Evolutionary conservation across 805 yeast species (phyloP).

Genomic region (Candida loeiensis): DNA sequence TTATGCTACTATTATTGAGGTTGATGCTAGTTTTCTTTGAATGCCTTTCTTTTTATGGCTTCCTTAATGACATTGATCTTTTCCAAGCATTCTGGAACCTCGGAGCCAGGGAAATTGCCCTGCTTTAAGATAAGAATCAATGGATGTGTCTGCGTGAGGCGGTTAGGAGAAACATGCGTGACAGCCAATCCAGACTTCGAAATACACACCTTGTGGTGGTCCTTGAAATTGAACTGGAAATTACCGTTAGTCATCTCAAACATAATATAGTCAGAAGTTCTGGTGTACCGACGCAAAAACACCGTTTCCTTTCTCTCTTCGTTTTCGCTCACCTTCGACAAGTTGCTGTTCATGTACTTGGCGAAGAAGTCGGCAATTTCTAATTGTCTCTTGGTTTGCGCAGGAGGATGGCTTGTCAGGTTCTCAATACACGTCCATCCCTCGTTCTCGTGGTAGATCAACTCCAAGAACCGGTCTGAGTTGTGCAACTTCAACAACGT

Average conservation of each 20-base stretch:
- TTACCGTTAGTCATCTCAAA: constrained; percentile 91
- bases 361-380: constrained; percentile 87
- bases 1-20: not conserved
- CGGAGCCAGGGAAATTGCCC: constrained; percentile 39
- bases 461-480: constrained; percentile 63
- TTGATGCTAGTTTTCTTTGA: constrained; percentile 15
- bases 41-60: constrained; percentile 49
- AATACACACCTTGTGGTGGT: constrained; percentile 84
- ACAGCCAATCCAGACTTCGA: constrained; percentile 72
- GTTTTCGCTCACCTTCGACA: constrained; percentile 73
- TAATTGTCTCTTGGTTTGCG: constrained; percentile 61
- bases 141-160: constrained; percentile 66
- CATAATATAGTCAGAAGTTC: constrained; percentile 80
- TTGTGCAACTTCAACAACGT: constrained; percentile 71
- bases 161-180: constrained; percentile 77
- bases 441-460: constrained; percentile 42
- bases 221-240: constrained; percentile 91
- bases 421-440: constrained; percentile 48
- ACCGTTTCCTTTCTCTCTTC: constrained; percentile 63
- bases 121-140: constrained; percentile 42
- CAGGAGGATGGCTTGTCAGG: constrained; percentile 41
- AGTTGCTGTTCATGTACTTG: constrained; percentile 86
- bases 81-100: constrained; percentile 41
- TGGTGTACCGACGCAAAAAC: constrained; percentile 76
- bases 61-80: constrained; percentile 52